These are phyloP conservation scores for Monilinia aucupariae DNA, from an alignment of 2,329 filamentous ascomycete genomes.

Conservation along the genomic window DNA sequence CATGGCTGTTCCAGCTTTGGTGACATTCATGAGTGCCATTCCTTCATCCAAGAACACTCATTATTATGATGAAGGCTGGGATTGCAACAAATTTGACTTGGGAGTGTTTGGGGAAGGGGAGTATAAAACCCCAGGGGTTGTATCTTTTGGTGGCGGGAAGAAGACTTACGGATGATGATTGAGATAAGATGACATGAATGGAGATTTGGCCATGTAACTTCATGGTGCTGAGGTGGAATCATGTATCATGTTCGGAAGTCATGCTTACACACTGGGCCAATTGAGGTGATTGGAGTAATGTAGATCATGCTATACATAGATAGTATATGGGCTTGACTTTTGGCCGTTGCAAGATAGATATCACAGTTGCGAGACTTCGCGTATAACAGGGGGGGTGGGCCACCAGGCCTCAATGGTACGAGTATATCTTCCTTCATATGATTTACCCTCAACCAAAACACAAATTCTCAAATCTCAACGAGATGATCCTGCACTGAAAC, in stretches of 20 bases:
- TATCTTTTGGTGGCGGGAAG: background rate
- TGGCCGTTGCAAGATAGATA: background rate
- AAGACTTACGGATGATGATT: slow-evolving; percentile 9
- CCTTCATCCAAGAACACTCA: slow-evolving; percentile 7
- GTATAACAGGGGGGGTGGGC: background rate
- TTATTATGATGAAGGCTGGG: slow-evolving; percentile 11
- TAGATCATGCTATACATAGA: background rate
- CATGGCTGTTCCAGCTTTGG: slow-evolving; percentile 1
- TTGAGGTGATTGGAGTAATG: background rate
- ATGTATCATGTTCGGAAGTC: slow-evolving; percentile 4
- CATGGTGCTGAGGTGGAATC: background rate
- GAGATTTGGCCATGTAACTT: background rate
- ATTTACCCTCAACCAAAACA: background rate
- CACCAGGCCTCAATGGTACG: background rate
- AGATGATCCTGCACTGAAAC: background rate
- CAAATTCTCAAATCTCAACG: background rate
- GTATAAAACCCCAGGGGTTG: background rate
- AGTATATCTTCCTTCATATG: background rate
- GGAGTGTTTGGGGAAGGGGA: slow-evolving; percentile 10
- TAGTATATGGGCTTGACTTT: background rate
- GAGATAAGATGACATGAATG: slow-evolving; percentile 13
- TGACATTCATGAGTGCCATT: slow-evolving; percentile 10
- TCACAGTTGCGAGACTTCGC: background rate
- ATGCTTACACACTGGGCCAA: background rate
- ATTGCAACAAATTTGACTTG: slow-evolving; percentile 1